Conservation (phyloP, 2,329 filamentous ascomycete species). For the Aspergillus proliferans region DNA sequence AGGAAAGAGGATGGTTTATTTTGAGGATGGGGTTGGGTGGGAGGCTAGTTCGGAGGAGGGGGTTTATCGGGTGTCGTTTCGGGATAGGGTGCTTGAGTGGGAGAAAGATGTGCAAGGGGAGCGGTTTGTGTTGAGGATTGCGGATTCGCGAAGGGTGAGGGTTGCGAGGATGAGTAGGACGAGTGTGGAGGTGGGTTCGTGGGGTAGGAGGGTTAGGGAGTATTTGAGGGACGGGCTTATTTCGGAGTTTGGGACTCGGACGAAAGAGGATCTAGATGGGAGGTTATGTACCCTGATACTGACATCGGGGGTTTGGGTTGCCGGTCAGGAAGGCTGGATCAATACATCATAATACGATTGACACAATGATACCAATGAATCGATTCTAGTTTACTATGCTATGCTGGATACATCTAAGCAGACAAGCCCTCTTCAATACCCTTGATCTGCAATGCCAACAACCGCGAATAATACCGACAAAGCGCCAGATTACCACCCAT, state of each 20-base stretch:
- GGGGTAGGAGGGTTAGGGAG: constrained; percentile 17
- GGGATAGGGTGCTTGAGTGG: constrained; percentile 5
- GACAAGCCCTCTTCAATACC: constrained; percentile 30
- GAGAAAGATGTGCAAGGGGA: constrained; percentile 3
- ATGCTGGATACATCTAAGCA: too few relatives aligned
- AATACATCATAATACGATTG: background rate
- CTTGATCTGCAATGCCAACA: constrained; percentile 48
- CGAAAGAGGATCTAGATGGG: constrained; percentile 14
- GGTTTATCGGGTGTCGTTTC: background rate
- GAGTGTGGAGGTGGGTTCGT: constrained; percentile 6
- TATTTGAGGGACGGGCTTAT: constrained; percentile 3
- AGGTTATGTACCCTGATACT: constrained; percentile 25
- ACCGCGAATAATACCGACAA: constrained; percentile 55
- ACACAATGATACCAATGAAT: background rate
- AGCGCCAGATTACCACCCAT: constrained; percentile 61
- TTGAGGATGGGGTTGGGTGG: background rate
- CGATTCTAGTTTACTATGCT: background rate
- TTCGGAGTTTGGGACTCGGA: background rate
- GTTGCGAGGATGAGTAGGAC: background rate
- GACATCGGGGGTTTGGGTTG: constrained; percentile 25
- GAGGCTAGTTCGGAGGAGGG: background rate
- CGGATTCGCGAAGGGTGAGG: background rate
- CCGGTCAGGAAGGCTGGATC: constrained; percentile 23
- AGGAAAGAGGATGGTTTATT: too few relatives aligned
- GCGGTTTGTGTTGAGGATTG: constrained; percentile 10